Conservation (phyloP, 768 basidiomycete species). For the Trametes meyenii region DNA sequence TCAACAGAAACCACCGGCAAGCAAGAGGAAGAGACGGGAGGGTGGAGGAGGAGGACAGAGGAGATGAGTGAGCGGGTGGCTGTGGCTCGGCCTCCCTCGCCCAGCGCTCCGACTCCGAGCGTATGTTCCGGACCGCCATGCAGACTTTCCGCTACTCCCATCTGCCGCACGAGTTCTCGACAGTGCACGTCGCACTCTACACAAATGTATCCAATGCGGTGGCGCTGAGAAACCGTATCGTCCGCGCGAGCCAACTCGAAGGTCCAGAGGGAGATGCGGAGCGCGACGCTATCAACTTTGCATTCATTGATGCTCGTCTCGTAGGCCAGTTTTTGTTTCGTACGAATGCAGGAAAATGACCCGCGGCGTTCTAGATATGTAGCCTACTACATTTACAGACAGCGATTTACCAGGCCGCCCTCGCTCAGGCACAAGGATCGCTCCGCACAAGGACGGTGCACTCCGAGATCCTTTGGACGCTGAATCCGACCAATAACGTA, state of each 20-base stretch:
- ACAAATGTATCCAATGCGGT: constrained; percentile 64
- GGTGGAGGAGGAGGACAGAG: neutral
- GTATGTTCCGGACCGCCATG: constrained; percentile 40
- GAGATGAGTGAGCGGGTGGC: constrained; percentile 5
- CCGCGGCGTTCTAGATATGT: constrained; percentile 60
- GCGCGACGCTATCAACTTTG: constrained; percentile 82
- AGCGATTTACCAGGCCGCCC: constrained; percentile 79
- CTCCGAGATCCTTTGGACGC: constrained; percentile 85
- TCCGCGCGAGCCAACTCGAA: constrained; percentile 63
- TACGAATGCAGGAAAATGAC: neutral
- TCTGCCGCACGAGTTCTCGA: constrained; percentile 42
- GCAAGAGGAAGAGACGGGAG: neutral
- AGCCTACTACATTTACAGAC: constrained; percentile 82
- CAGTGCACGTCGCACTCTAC: constrained; percentile 69
- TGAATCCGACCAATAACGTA: constrained; percentile 89
- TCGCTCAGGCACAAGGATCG: constrained; percentile 58
- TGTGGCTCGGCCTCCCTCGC: neutral
- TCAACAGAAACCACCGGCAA: neutral
- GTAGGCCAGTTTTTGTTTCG: constrained; percentile 47
- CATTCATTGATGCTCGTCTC: constrained; percentile 84
- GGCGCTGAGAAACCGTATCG: constrained; percentile 63
- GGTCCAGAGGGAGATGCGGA: constrained; percentile 67
- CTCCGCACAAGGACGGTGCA: constrained; percentile 87
- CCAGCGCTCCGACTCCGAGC: neutral
- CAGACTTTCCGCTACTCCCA: constrained; percentile 59